Base-by-base conservation (phyloP, 2,329 filamentous ascomycete species). In the Pseudogymnoascus sp. region DNA sequence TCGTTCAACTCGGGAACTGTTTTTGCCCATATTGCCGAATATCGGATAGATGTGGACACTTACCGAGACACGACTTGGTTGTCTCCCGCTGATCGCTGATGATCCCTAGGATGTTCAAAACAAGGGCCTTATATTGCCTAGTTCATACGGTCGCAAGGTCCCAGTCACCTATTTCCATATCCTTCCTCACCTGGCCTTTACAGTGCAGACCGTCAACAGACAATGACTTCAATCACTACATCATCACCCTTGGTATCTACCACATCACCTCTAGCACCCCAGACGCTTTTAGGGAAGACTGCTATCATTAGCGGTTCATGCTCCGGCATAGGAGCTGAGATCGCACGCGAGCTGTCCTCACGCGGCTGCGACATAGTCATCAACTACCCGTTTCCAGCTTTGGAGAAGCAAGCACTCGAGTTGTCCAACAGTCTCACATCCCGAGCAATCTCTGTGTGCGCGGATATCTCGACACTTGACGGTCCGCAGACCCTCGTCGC, bases 211-310 rank as follows among this genome's bases (percentile, higher is more conserved):
- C 11, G 16, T 21, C 40, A 44, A 44, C 40, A 44, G 12, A 21
- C 16, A 44, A 44, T 44, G 40, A 21, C 40, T 44, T 44, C 40
- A 44, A 21, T 44, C 10, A 5, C 40, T 4, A 44, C 16, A 21
- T 2, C 16, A 21, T 2, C 40, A 21, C 16, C 40, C 10, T 44
- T 44, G 40, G 40, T 16, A 21, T 44, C 40, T 44, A 18, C 12
- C 40, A 44, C 18, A 44, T 21, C 40, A 21, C 16, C 40, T 44
- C 40, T 23, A 4, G 62, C 67, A 7, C 71, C 73, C 67, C 67
- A 75, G 5, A 70, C 73, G 16, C 82, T 83, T 64, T 78, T 80
- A 65, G 80, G 80, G 61, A 82, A 83, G 67, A 79, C 82, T 50
- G 80, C 84, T 4, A 76, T 85, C 14, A 75, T 86, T 33, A 76